These are phyloP conservation scores for Odonthalia washingtoniensis DNA, from an alignment of 31 red algal species.

Conservation along the genomic window DNA sequence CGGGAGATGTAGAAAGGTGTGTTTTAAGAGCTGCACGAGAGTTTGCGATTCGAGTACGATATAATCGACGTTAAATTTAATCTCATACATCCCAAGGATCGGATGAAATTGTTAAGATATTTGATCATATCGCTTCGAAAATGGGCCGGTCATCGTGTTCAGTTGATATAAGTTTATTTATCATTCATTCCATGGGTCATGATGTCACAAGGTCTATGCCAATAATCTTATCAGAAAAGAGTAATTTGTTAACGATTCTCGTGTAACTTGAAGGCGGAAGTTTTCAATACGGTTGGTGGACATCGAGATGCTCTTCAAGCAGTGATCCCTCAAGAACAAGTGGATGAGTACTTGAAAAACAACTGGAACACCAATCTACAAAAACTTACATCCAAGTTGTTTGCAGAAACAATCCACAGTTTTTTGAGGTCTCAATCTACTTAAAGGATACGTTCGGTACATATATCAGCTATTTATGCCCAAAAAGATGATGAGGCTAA, in stretches of 20 bases:
- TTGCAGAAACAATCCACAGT: not conserved
- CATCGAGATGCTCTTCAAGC: not conserved
- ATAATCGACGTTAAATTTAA: no score
- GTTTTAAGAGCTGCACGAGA: no score
- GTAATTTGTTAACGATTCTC: conserved; percentile 47
- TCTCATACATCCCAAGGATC: no score
- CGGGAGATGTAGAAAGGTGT: no score
- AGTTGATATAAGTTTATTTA: conserved; percentile 63
- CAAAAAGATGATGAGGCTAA: not conserved
- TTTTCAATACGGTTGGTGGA: not conserved
- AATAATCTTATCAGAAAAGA: conserved; percentile 46
- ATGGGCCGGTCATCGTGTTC: conserved; percentile 72
- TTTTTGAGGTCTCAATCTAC: not conserved
- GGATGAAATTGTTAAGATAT: conserved; percentile 42
- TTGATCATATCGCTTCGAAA: conserved; percentile 70
- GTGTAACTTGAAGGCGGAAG: not conserved
- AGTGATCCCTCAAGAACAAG: not conserved
- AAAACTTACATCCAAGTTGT: not conserved
- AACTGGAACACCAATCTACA: not conserved
- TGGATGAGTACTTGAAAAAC: not conserved
- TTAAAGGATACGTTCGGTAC: not conserved
- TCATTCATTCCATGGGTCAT: conserved; percentile 59
- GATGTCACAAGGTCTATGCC: conserved; percentile 68
- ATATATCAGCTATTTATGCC: not conserved
- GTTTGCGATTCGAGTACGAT: no score